Evolutionary conservation across 1,139 yeast genomes (phyloP).

Genomic region (Hyphopichia fennica): DNA sequence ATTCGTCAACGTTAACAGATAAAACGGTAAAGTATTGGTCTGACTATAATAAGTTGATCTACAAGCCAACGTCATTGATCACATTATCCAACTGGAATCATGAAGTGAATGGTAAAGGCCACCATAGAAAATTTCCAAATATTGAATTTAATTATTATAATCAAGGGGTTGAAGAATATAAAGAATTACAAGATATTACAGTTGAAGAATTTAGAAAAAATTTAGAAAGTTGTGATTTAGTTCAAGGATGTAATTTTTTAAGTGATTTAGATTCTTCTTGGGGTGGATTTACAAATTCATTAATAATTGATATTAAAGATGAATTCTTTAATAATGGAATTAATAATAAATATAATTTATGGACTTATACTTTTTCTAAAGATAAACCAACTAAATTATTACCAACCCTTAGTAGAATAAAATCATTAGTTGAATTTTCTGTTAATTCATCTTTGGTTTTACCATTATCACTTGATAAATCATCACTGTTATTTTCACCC

Average conservation of each 20-base stretch:
- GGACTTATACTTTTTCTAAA: slow-evolving; percentile 33
- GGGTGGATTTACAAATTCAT: slow-evolving; percentile 71
- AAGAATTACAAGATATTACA: slow-evolving; percentile 44
- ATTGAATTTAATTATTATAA: slow-evolving; percentile 26
- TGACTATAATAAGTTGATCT: slow-evolving; percentile 71
- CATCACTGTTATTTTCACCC: slow-evolving; percentile 9
- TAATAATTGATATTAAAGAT: slow-evolving; percentile 60
- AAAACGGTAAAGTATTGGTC: slow-evolving; percentile 68
- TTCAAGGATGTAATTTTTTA: slow-evolving; percentile 68
- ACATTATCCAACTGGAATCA: slow-evolving; percentile 57
- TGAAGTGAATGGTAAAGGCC: slow-evolving; percentile 13
- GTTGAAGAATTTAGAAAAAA: slow-evolving; percentile 60
- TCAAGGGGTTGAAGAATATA: slow-evolving; percentile 32
- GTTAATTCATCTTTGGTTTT: slow-evolving; percentile 49
- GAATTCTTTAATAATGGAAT: slow-evolving; percentile 67
- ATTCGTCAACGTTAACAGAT: slow-evolving; percentile 5
- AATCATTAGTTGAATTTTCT: slow-evolving; percentile 44
- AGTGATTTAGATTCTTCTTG: slow-evolving; percentile 77
- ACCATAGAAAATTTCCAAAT: slow-evolving; percentile 30
- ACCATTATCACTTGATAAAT: slow-evolving; percentile 28
- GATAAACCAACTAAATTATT: slow-evolving; percentile 7
- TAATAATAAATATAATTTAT: slow-evolving; percentile 40
- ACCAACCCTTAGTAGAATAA: slow-evolving; percentile 42
- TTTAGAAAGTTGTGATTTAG: slow-evolving; percentile 75
- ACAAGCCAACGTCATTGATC: slow-evolving; percentile 60